Conservation (phyloP, 768 basidiomycete genomes). For the Rhizopogon roseolus region DNA sequence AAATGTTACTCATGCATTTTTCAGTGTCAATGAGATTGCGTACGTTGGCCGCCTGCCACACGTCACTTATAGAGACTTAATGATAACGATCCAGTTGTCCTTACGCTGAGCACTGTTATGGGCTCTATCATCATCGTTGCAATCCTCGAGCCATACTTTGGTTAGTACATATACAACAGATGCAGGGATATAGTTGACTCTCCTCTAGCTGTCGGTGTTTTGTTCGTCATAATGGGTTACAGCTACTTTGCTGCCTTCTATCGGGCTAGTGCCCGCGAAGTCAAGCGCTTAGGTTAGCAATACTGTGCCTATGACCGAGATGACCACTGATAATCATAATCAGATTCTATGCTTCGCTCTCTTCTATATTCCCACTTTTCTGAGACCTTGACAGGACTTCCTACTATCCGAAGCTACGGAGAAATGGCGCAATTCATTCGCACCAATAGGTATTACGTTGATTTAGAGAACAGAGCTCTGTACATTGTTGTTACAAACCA, state of each 20-base stretch:
- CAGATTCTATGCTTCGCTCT: conserved; percentile 70
- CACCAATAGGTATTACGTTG: conserved; percentile 63
- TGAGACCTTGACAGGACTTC: conserved; percentile 67
- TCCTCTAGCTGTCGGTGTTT: conserved; percentile 44
- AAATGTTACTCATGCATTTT: neutral
- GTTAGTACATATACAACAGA: conserved; percentile 30
- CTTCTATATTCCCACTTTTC: conserved; percentile 75
- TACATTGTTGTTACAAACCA: conserved; percentile 65
- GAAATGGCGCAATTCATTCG: conserved; percentile 55
- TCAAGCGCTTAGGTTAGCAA: conserved; percentile 41
- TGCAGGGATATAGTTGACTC: neutral
- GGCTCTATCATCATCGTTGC: conserved; percentile 54
- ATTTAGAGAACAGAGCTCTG: conserved; percentile 71
- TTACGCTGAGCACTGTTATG: conserved; percentile 47
- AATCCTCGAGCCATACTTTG: conserved; percentile 56
- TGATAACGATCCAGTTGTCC: conserved; percentile 30
- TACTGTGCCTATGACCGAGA: neutral
- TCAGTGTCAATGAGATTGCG: conserved; percentile 54
- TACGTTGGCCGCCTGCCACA: conserved; percentile 13
- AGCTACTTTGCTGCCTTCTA: conserved; percentile 66
- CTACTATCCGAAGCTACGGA: conserved; percentile 72
- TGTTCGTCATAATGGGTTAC: conserved; percentile 56
- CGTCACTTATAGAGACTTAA: neutral
- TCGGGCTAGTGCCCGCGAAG: conserved; percentile 63
- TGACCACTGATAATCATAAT: neutral